phyloP scores from a whole-genome alignment of 2,329 filamentous ascomycete species.

The Orbilia blumenaviensis region DNA sequence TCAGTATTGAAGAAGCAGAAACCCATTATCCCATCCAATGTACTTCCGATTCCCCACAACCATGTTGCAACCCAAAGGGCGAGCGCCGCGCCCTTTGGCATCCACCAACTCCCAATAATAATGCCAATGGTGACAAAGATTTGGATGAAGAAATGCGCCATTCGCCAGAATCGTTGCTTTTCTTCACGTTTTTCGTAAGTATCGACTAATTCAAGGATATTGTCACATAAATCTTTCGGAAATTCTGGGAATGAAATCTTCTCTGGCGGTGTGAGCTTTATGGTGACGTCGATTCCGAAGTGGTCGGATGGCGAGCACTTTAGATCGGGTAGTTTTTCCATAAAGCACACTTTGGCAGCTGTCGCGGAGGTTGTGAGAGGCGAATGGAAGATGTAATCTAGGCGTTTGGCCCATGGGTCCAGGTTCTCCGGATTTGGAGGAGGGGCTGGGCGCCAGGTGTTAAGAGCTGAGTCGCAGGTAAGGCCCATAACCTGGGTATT shows the following conservation, averaged over 20 bases:
- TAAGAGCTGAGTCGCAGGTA: slow-evolving; percentile 84
- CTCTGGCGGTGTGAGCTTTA: slow-evolving; percentile 64
- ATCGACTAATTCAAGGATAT: slow-evolving; percentile 74
- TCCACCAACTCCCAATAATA: slow-evolving; percentile 82
- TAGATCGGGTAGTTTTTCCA: slow-evolving; percentile 72
- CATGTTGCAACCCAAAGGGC: slow-evolving; percentile 80
- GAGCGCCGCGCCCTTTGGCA: slow-evolving; percentile 78
- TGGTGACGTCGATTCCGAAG: slow-evolving; percentile 85
- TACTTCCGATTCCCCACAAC: slow-evolving; percentile 77
- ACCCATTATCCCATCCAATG: slow-evolving; percentile 85
- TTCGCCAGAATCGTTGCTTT: slow-evolving; percentile 75
- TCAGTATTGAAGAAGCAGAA: slow-evolving; percentile 87
- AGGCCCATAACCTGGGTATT: slow-evolving; percentile 77
- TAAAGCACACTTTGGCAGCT: slow-evolving; percentile 78
- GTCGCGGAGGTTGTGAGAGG: slow-evolving; percentile 64
- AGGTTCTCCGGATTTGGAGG: slow-evolving; percentile 71
- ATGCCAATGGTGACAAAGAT: slow-evolving; percentile 76
- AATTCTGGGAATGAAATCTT: slow-evolving; percentile 31
- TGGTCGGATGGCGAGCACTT: slow-evolving; percentile 92
- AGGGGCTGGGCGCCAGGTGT: slow-evolving; percentile 93
- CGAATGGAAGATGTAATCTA: slow-evolving; percentile 85
- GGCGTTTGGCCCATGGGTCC: slow-evolving; percentile 80
- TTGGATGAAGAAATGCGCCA: slow-evolving; percentile 76
- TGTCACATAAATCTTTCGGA: slow-evolving; percentile 57
- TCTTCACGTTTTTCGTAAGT: slow-evolving; percentile 76